Base-by-base conservation (phyloP, 2,329 filamentous ascomycete genomes). In the Nannizziopsis barbatae region DNA sequence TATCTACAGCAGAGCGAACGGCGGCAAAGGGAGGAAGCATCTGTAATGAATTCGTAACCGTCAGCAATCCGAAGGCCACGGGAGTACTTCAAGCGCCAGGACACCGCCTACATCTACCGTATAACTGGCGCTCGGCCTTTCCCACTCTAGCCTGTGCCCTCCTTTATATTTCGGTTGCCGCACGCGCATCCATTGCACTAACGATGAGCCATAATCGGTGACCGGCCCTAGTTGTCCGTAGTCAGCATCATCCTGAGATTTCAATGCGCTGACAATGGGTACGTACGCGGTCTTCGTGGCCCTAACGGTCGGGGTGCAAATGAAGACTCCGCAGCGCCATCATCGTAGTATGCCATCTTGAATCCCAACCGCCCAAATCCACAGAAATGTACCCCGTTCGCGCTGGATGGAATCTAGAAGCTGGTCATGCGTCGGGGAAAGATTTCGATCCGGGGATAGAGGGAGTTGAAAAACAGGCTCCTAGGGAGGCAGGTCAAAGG, bases 171-270 rank as follows among this genome's bases (percentile, higher is more conserved):
- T 81, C 22, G 84, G 83, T 58, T 80, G 77, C 49, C 90, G 80
- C 61, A 87, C 80, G 60, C 84, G 83, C 77, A 94, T 86, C 86
- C 87, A 98, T 66, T 93, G 86, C 45, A 85, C 82, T 64, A 94
- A 78, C 8, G 87, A 92, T 18, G 89, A 83, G 60, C 87, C 84
- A 75, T 95, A 95, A 67, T 95, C 89, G 39, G 89, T 95, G 11
- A 94, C 86, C 39, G 88, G 84, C 55, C 88, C 87, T 94, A 53
- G 27, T 38, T n/a, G 22, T 27, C 22, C 22, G 22, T 7, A 36
- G n/a, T 40, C 22, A 27, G 42, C 40, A 49, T 33, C 14, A 20
- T 20, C 10, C 20, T 31, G 7, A 7, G 31, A 15, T 27, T 31
- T 11, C 11, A 11, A 33, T 17, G n/a, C 11, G 36, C 20, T 15